Base-by-base conservation (phyloP, 2,329 filamentous ascomycete genomes). In the Colletotrichum phormii region DNA sequence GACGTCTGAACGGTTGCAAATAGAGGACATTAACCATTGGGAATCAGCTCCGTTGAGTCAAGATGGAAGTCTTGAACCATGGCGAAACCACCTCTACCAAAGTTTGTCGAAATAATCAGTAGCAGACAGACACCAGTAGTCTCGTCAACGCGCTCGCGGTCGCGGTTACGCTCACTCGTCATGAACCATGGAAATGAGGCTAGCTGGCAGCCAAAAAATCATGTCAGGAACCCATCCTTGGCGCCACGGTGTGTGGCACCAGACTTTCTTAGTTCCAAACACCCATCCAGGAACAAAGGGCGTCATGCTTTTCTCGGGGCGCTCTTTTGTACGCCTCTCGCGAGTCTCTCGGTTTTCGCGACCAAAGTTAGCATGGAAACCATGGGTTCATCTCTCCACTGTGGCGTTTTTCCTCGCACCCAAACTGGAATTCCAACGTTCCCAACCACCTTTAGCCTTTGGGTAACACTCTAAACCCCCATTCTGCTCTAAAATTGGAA, bases 201-300 rank as follows among this genome's bases (percentile, higher is more conserved):
- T 22, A 35, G 29, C 61, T 33, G 35, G n/a, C 61, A 13, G 13
- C 13, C 13, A 35, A 53, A n/a, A 63, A 42, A 49, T 49, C 18
- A 58, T 35, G 51, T 22, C 35, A 64, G 22, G 24, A 63, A n/a
- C 61, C 13, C 33, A 9, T 55, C 12, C 29, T 33, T 35, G 51
- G 55, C 59, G 22, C 15, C 46, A 31, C 24, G 49, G n/a, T 22
- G 42, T 49, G 3, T 61, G 64, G 64, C 69, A 53, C n/a, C 58
- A 54, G 18, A 51, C 51, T 61, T 63, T 18, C 42, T 26, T 69
- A 72, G 70, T 15, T n/a, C 46, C 58, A 72, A 72, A 72, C 70
- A 68, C 54, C 54, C n/a, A n/a, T 11, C 13, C 35, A 51, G 35
- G 65, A 55, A 70, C 66, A 70, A 61, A 70, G 66, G 35, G 59